These are phyloP conservation scores for Phytophthora colocasiae DNA, from an alignment of 352 stramenopile species.

Conservation along the genomic window DNA sequence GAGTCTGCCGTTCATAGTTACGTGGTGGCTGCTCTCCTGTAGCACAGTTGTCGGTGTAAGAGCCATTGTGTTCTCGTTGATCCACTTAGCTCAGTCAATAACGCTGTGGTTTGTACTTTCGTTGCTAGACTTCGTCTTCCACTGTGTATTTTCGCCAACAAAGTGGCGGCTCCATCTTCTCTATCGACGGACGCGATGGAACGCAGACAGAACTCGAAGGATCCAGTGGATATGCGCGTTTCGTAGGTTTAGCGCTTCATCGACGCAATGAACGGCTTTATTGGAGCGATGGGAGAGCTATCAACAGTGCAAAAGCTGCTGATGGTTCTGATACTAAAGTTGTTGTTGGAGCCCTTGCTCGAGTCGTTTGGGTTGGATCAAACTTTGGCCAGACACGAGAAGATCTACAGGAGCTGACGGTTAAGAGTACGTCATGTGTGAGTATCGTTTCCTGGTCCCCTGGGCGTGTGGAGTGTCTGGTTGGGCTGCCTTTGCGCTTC, in stretches of 20 bases:
- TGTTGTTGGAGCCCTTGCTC: conserved; percentile 51
- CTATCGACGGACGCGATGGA: conserved; percentile 52
- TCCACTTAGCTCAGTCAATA: neutral
- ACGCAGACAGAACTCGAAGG: conserved; percentile 41
- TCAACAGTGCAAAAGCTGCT: conserved; percentile 40
- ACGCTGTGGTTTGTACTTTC: neutral
- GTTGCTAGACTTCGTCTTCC: conserved; percentile 34
- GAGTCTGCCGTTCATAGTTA: neutral
- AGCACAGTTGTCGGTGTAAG: conserved; percentile 6
- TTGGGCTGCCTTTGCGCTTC: conserved; percentile 48
- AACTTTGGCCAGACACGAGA: conserved; percentile 53
- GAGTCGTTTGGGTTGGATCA: conserved; percentile 57
- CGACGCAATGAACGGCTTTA: conserved; percentile 43
- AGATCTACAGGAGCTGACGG: conserved; percentile 46
- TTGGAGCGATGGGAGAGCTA: conserved; percentile 65
- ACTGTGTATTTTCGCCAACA: conserved; percentile 74
- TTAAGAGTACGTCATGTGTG: conserved; percentile 50
- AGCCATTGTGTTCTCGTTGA: neutral
- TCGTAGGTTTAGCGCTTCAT: conserved; percentile 55
- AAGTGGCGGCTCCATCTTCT: conserved; percentile 59
- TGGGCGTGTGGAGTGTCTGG: conserved; percentile 62
- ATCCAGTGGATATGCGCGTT: conserved; percentile 49
- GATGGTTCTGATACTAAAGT: conserved; percentile 30
- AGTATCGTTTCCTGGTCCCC: conserved; percentile 53
- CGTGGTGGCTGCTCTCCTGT: conserved; percentile 9